phyloP scores from a whole-genome alignment of 129 eudicot genomes.

The Erigeron canadensis region DNA sequence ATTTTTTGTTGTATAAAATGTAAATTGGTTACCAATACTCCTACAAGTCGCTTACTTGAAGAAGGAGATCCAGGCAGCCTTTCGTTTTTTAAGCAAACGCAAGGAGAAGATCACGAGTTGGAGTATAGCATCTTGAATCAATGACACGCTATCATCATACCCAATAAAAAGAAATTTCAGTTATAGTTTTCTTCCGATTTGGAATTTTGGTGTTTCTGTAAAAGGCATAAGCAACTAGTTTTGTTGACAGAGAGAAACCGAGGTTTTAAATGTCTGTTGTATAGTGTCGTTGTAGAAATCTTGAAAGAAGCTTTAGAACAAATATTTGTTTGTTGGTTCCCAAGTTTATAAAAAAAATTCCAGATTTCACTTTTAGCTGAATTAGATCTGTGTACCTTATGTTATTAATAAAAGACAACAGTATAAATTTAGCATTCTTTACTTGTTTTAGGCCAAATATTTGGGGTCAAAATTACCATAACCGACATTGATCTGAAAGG shows the following conservation, averaged over 20 bases:
- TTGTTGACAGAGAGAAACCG: constrained; percentile 23
- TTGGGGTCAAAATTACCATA: no score
- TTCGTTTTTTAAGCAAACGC: constrained; percentile 44
- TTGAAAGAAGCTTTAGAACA: constrained; percentile 16
- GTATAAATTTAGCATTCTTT: not conserved
- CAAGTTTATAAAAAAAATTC: not conserved
- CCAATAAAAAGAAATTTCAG: not conserved
- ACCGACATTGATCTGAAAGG: no score
- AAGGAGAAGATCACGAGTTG: constrained; percentile 43
- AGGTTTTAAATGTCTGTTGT: constrained; percentile 23
- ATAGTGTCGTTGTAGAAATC: constrained; percentile 17
- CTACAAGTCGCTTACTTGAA: constrained; percentile 63
- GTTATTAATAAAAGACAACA: not conserved
- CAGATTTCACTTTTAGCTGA: not conserved
- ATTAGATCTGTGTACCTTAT: not conserved
- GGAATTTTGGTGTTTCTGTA: constrained; percentile 7
- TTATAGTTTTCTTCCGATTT: constrained; percentile 1
- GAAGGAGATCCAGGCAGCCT: constrained; percentile 90
- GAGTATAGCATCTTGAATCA: constrained; percentile 54
- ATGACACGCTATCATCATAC: constrained; percentile 26
- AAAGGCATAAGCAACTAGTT: constrained; percentile 21
- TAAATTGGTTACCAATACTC: constrained; percentile 46
- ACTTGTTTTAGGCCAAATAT: no score
- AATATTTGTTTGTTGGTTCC: constrained; percentile 7
- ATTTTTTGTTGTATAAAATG: constrained; percentile 9